These are phyloP conservation scores for Chlamydomonas incerta DNA, from an alignment of 139 green algal genomes.

Conservation along the genomic window DNA sequence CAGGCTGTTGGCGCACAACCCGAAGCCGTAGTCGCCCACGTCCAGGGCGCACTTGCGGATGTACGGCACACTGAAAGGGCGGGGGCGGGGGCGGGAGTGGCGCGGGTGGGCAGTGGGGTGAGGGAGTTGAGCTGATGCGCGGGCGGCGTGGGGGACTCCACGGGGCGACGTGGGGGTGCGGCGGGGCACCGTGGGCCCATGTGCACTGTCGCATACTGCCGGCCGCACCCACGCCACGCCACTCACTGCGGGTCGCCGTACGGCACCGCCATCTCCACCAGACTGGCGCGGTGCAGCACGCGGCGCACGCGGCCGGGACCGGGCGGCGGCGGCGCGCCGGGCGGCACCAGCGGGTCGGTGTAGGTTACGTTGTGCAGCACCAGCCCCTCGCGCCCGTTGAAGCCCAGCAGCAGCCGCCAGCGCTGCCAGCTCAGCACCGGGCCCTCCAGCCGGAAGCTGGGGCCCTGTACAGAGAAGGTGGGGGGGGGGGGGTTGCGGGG, in stretches of 20 bases:
- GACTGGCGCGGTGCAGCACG: constrained; percentile 79
- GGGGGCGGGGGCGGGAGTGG: not conserved
- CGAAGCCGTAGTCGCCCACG: constrained; percentile 70
- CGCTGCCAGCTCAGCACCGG: constrained; percentile 85
- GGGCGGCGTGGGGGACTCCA: not conserved
- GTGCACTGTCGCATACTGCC: too few relatives aligned
- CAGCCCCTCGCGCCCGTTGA: constrained; percentile 92
- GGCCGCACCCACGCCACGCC: too few relatives aligned
- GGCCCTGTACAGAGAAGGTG: constrained; percentile 80
- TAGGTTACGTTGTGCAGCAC: constrained; percentile 83
- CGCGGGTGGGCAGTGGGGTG: too few relatives aligned
- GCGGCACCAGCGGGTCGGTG: constrained; percentile 57
- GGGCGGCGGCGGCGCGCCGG: too few relatives aligned
- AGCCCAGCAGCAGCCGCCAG: constrained; percentile 89
- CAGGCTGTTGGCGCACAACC: constrained; percentile 70
- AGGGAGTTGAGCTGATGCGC: not conserved
- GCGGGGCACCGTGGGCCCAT: too few relatives aligned
- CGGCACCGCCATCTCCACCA: constrained; percentile 94
- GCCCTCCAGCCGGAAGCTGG: constrained; percentile 79
- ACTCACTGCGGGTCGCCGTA: constrained; percentile 81
- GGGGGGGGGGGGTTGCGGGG: not conserved
- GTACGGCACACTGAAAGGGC: constrained; percentile 66
- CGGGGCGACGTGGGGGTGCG: too few relatives aligned
- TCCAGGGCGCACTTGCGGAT: constrained; percentile 91
- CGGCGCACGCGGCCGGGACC: constrained; percentile 61